Evolutionary conservation across 2,329 filamentous ascomycete genomes (phyloP), one percentile per base, ranked within the genome.

Genomic region (Colletotrichum sp.): DNA sequence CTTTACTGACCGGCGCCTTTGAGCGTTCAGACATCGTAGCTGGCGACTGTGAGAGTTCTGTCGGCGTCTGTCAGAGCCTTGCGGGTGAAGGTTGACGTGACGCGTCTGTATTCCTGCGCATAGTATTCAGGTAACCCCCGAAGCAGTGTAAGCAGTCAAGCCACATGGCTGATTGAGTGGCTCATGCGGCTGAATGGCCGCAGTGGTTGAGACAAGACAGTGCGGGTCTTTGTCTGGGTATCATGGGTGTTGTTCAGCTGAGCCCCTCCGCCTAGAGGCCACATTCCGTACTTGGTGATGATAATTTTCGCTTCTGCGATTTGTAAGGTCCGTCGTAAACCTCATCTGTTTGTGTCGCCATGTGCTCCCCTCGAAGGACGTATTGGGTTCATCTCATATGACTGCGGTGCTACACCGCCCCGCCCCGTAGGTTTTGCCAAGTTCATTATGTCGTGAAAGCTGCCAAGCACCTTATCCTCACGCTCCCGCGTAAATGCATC

Each of bases 401-500:
- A 28, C 48, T 75, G 74, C 44, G 57, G 30, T 27, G 11, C 73
- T 7, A 34, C 16, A 28, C 65, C 73, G 30, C 15, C 28, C 19
- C 74, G 44, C 27, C 64, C 74, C 15, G 34, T 22, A 15, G 71
- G 57, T 34, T 48, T 67, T 59, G 44, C 39, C 55, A 39, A 25
- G 15, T 60, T 65, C 44, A 75, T 73, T 22, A 75, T 39, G 19
- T 74, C 70, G 65, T 74, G 74, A 27, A 75, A 65, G 48, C 52
- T 75, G 27, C 74, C 74, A 4, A 75, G 30, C 44, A 75, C 74
- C 48, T 75, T 75, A 44, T 75, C 74, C 57, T 75, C 74, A 4
- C 59, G 74, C 64, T 74, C 74, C 7, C 44, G 70, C n/a, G 60
- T 39, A 52, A 68, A 73, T 8, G 71, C 28, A 27, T 75, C 70